Evolutionary conservation across 805 yeast species (phyloP), one percentile per base, ranked within the genome.

Genomic region (Nakazawaea wyomingensis): DNA sequence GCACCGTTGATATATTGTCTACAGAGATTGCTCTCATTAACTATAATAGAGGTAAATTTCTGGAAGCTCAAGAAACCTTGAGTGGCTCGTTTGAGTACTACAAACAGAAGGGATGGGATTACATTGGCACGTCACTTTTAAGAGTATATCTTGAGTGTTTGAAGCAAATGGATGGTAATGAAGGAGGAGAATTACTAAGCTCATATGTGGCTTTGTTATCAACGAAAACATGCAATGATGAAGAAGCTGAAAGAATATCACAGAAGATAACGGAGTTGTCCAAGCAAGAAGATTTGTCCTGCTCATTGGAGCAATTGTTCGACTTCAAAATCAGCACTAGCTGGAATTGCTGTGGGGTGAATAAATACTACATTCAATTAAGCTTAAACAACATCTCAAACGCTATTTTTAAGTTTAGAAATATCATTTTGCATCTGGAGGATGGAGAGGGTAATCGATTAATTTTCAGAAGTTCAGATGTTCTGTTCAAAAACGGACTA

Each of bases 11-110:
- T 53, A 68, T 82, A 4, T 66, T 93, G 13, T 80, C 90, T 1
- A 76, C 86, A 5, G 96, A 91, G 49, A 70, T 88, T 41, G 96
- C 95, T 0, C 56, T 84, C 9, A 60, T 88, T 14, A 80, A 82
- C 46, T 81, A 76, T 55, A 78, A 76, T 50, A 64, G 68, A 24
- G 62, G 72, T 3, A 70, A 84, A 27, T 82, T 76, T 51, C 69
- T 71, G 29, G 72, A 74, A 34, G 82, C 96, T 1, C 72, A 79
- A 13, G 64, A 72, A 4, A 76, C 85, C 3, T 65, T 91, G 10
- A 76, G 78, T 30, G 76, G 80, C 7, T 80, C 93, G 2, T 86
- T 85, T 37, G 78, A 75, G 30, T 78, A 78, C 43, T 89, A 85
- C 54, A 71, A 74, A 6, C 61, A 70, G 16, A 76, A 80, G 37